Evolutionary conservation across 768 basidiomycete species (phyloP).

Genomic region (Trametes gibbosa): DNA sequence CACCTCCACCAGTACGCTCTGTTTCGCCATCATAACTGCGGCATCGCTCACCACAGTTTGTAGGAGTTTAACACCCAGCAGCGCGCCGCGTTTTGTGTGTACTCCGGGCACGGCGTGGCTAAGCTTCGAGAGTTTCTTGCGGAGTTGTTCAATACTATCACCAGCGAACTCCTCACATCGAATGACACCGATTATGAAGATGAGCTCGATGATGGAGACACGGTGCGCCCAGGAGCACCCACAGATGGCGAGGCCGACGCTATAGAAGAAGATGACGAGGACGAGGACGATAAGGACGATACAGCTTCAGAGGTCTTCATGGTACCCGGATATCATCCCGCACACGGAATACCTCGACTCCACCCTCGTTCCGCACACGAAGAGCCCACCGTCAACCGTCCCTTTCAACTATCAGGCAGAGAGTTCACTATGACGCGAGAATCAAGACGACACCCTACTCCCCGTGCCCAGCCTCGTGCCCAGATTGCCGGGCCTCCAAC

Average conservation of each 20-base stretch:
- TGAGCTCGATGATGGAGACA: constrained; percentile 8
- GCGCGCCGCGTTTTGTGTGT: constrained; percentile 91
- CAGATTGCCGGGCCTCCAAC: constrained; percentile 9
- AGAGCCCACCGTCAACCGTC: neutral
- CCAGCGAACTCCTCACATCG: constrained; percentile 57
- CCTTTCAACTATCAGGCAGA: neutral
- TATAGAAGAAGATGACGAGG: constrained; percentile 35
- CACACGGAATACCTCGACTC: constrained; percentile 3
- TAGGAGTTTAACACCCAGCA: constrained; percentile 93
- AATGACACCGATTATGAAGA: constrained; percentile 39
- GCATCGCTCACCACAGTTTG: neutral
- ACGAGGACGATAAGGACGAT: constrained; percentile 20
- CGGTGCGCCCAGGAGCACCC: neutral
- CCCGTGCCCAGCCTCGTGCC: constrained; percentile 20
- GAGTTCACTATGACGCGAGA: constrained; percentile 26
- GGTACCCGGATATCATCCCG: neutral
- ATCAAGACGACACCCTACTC: constrained; percentile 14
- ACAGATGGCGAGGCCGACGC: neutral
- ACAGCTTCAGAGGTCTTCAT: constrained; percentile 17
- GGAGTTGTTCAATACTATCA: constrained; percentile 72
- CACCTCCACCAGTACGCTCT: constrained; percentile 72
- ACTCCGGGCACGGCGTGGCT: constrained; percentile 86
- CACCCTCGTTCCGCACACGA: constrained; percentile 2
- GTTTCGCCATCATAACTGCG: too few species aligned
- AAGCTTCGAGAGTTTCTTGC: constrained; percentile 79